phyloP scores from a whole-genome alignment of 2,329 filamentous ascomycete species.

The Trichoderma cornu-damae region DNA sequence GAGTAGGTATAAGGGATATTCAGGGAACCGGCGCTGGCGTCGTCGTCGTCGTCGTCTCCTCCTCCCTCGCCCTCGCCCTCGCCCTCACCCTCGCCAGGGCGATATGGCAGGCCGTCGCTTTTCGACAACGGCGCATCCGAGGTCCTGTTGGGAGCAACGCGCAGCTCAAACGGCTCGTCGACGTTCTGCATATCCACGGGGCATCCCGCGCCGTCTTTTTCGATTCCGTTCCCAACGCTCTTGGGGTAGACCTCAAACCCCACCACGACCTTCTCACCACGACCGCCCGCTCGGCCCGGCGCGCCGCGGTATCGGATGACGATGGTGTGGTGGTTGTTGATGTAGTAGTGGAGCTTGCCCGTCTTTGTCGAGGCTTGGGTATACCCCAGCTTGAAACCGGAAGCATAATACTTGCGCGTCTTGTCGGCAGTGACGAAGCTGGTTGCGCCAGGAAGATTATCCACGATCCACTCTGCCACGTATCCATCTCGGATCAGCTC shows the following conservation, averaged over 20 bases:
- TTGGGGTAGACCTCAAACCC: constrained; percentile 89
- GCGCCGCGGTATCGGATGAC: constrained; percentile 73
- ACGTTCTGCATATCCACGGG: constrained; percentile 61
- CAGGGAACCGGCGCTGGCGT: constrained; percentile 60
- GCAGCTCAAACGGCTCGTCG: constrained; percentile 62
- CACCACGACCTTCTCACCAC: constrained; percentile 73
- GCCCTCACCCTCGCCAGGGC: constrained; percentile 40
- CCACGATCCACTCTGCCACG: constrained; percentile 89
- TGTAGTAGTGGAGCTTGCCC: constrained; percentile 61
- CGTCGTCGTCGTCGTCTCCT: constrained; percentile 48
- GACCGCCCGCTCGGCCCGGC: constrained; percentile 61
- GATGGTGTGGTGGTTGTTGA: constrained; percentile 86
- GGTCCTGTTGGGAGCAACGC: constrained; percentile 59
- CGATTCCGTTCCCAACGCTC: constrained; percentile 60
- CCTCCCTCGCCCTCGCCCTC: too few species aligned
- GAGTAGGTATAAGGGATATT: constrained; percentile 83
- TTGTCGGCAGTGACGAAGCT: constrained; percentile 85
- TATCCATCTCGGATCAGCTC: constrained; percentile 74
- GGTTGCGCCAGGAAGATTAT: constrained; percentile 83
- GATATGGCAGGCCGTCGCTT: constrained; percentile 56
- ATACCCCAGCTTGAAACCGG: constrained; percentile 84
- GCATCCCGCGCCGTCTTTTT: constrained; percentile 60
- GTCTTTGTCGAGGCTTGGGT: constrained; percentile 58
- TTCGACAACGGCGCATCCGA: constrained; percentile 38
- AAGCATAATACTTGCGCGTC: constrained; percentile 78